A percentile compares a stretch with the other conserved stretches of the same genome.
These are phyloP conservation scores for Bacterosira constricta DNA, from an alignment of 108 stramenopile species.

Conservation along the genomic window DNA sequence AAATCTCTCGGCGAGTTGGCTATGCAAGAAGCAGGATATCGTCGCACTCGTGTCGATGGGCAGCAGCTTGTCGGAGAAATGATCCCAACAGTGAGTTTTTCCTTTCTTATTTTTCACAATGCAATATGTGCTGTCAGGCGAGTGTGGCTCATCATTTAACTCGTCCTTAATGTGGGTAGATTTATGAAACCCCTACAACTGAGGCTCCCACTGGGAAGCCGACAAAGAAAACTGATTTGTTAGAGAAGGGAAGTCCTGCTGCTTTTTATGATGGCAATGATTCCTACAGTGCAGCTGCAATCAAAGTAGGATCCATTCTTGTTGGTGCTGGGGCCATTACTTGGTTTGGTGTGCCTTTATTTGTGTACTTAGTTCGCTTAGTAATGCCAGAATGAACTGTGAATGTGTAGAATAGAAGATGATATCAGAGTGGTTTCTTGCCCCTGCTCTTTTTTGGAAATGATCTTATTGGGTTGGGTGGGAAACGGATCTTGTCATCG, in stretches of 20 bases:
- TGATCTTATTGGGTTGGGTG: neutral
- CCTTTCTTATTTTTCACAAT: neutral
- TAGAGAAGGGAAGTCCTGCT: constrained; percentile 55
- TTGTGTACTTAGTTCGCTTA: constrained; percentile 7
- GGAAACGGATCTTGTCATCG: neutral
- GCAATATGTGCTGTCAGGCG: no score
- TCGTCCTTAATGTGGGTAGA: neutral
- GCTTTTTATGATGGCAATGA: constrained; percentile 42
- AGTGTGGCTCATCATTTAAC: neutral
- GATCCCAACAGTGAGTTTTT: constrained; percentile 59
- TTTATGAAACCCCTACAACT: constrained; percentile 35
- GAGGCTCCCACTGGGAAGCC: constrained; percentile 70
- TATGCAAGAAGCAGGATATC: constrained; percentile 80
- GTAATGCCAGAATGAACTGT: constrained; percentile 1
- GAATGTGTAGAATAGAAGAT: neutral
- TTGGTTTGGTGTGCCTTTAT: constrained; percentile 31
- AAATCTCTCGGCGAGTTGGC: constrained; percentile 63
- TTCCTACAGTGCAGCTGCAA: constrained; percentile 51
- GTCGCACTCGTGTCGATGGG: constrained; percentile 58
- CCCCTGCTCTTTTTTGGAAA: neutral
- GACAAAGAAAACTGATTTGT: constrained; percentile 53
- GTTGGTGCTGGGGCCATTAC: constrained; percentile 51
- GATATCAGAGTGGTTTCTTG: neutral
- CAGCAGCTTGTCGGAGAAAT: constrained; percentile 75
- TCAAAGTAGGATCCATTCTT: constrained; percentile 63